phyloP scores from a whole-genome alignment of 768 basidiomycete genomes.

The Phaffia australis region DNA sequence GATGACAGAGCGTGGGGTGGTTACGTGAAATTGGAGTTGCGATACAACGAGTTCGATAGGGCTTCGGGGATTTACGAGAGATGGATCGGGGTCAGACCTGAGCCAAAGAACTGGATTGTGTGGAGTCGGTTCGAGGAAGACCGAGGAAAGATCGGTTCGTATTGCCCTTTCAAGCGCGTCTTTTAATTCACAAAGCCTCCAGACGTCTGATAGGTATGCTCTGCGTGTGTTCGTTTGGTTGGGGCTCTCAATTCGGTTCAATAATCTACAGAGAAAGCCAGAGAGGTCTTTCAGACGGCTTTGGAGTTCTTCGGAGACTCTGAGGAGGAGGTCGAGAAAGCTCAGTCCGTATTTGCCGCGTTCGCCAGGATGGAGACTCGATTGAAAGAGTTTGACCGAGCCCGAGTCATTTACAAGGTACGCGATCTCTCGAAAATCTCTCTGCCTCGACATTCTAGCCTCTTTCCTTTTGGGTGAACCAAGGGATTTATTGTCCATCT shows the following conservation, averaged over 20 bases:
- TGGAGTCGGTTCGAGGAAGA: constrained; percentile 57
- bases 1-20: constrained; percentile 59
- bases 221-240: neutral
- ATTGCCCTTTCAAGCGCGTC: neutral
- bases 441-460: neutral
- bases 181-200: neutral
- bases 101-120: constrained; percentile 54
- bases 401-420: constrained; percentile 93
- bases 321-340: constrained; percentile 73
- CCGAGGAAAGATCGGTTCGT: constrained; percentile 43
- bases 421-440: constrained; percentile 25
- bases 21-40: constrained; percentile 48
- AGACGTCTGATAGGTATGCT: neutral
- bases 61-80: constrained; percentile 69
- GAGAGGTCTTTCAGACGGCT: constrained; percentile 82
- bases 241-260: neutral
- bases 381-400: constrained; percentile 90
- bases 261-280: constrained; percentile 48
- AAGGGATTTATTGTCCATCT: neutral
- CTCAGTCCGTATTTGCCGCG: constrained; percentile 81
- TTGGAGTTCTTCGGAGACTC: constrained; percentile 77
- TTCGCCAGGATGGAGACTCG: constrained; percentile 98
- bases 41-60: constrained; percentile 82
- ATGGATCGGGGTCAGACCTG: constrained; percentile 47
- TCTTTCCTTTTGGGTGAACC: no score